A percentile compares a stretch with the other conserved stretches of the same genome.
Conservation (phyloP, 139 green algal species). For the Tetradesmus lagerheimii region DNA sequence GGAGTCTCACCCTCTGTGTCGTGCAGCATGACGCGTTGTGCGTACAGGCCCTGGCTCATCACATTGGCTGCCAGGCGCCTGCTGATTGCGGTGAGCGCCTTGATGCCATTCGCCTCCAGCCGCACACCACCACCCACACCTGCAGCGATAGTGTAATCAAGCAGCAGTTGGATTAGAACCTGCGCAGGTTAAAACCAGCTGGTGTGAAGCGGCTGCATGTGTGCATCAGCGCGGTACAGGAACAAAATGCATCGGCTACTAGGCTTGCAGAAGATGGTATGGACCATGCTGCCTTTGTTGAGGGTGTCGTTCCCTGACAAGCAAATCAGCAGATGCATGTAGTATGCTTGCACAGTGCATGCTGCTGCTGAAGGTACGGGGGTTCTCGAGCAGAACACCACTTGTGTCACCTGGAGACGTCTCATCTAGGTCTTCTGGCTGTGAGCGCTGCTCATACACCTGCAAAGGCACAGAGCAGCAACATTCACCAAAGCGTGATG, state of each 20-base stretch:
- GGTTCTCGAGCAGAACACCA: no score
- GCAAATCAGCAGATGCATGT: not conserved
- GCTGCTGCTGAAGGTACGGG: not conserved
- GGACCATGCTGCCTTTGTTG: no score
- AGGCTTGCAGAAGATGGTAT: no score
- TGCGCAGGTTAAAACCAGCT: no score
- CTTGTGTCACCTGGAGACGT: not conserved
- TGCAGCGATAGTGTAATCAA: not conserved
- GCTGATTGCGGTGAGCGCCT: slow-evolving; percentile 34
- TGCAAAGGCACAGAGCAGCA: not conserved
- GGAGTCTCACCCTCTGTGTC: slow-evolving; percentile 32
- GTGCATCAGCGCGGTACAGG: no score
- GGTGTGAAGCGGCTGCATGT: no score
- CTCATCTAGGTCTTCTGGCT: not conserved
- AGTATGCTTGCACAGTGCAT: not conserved
- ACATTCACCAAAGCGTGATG: not conserved
- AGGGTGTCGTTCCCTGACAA: no score
- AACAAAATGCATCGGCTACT: no score
- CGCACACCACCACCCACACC: slow-evolving; percentile 22
- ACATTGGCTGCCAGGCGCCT: not conserved
- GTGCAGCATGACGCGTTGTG: slow-evolving; percentile 33
- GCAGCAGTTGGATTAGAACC: no score
- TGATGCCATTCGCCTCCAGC: slow-evolving; percentile 26
- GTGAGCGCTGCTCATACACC: slow-evolving; percentile 29
- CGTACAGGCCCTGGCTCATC: not conserved